Evolutionary conservation across 2,329 filamentous ascomycete species (phyloP), one percentile per base, ranked within the genome.

Genomic region (Pezicula radicicola): DNA sequence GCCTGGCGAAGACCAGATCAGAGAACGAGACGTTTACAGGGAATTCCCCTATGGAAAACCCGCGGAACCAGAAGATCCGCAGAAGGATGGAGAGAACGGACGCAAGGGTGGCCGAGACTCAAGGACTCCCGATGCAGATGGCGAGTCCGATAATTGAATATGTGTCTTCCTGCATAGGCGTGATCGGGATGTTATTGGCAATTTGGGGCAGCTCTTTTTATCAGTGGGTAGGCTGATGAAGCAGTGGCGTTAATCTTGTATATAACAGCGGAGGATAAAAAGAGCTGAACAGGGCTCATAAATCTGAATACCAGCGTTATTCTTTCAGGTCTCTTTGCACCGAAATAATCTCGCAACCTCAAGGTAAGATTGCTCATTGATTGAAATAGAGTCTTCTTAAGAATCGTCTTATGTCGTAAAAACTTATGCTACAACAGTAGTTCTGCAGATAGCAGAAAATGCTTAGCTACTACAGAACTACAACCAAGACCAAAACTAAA

Each of bases 1-100:
- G 40, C 80, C 81, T 7, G 73, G 72, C 28, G 79, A 83, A 43
- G 74, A 78, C 13, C 75, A 81, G 63, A 70, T 67, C 42, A 70
- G 70, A n/a, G 72, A 75, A 55, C 78, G 84, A 68, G 72, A 73
- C 51, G 63, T 72, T 48, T 85, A 77, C 69, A 76, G 74, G 63
- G 72, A 56, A 19, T 39, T 55, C 49, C 65, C 64, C 3, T 64
- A 55, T 54, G 61, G 60, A 9, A 48, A 35, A 27, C 50, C 50
- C 7, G 52, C 21, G 21, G 42, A 45, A 27, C 15, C n/a, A 16
- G 42, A 45, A 30, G 42, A 27, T 3, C 13, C 21, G 13, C 21
- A 10, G 12, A 33, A 55, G 15, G 50, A 50, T 9, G 60, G 54
- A 5, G 58, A 62, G 39, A 55, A 53, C 15, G 61, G 55, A 46